These are phyloP conservation scores for Bassia scoparia DNA, from an alignment of 148 eudicot genomes.

Conservation along the genomic window DNA sequence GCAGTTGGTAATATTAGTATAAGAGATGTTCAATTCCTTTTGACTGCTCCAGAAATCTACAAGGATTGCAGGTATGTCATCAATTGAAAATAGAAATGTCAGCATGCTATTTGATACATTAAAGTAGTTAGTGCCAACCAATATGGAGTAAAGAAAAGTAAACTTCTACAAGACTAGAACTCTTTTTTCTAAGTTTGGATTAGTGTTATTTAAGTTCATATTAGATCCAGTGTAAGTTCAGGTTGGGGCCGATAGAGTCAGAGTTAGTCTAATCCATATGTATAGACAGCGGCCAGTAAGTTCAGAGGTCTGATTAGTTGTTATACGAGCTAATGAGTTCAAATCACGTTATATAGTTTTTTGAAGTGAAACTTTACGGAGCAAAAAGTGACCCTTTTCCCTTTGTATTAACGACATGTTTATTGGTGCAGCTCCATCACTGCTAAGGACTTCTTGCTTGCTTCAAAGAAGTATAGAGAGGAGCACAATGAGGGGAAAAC, in stretches of 20 bases:
- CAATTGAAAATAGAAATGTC: background rate
- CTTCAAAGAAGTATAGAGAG: slow-evolving; percentile 62
- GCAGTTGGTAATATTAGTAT: slow-evolving; percentile 92
- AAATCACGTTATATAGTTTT: background rate
- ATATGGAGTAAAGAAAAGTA: no score
- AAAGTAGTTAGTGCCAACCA: no score
- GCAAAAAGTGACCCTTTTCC: background rate
- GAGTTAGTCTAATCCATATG: no score
- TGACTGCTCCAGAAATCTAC: slow-evolving; percentile 84
- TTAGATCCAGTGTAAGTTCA: no score
- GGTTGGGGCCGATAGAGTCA: no score
- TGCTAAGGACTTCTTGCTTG: slow-evolving; percentile 74
- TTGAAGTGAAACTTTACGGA: background rate
- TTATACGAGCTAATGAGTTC: background rate
- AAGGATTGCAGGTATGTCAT: slow-evolving; percentile 67
- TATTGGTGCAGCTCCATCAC: slow-evolving; percentile 70
- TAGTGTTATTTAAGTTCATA: no score
- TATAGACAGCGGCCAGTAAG: background rate
- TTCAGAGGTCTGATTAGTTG: background rate
- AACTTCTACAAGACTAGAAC: no score
- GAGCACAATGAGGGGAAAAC: slow-evolving; percentile 40
- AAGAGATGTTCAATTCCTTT: slow-evolving; percentile 82
- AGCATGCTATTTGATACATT: no score
- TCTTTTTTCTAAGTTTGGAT: no score
- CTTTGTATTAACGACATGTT: background rate